Base-by-base conservation (phyloP, 2,329 filamentous ascomycete genomes). In the Volutella citrinella region DNA sequence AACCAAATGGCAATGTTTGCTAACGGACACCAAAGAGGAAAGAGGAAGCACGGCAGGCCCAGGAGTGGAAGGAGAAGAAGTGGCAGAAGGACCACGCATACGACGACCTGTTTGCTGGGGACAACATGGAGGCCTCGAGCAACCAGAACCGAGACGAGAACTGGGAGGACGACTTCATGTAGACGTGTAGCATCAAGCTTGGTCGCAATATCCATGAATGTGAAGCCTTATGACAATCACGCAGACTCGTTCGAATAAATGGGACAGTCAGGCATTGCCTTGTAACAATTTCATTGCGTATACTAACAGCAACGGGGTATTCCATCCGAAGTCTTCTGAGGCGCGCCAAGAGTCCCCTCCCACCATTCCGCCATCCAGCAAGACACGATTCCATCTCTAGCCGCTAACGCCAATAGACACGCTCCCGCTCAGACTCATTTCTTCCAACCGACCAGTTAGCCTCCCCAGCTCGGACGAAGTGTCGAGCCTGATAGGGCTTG, bases 1-100 rank as follows among this genome's bases (percentile, higher is more conserved):
- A n/a, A n/a, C n/a, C n/a, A n/a, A n/a, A n/a, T n/a, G n/a, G n/a
- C n/a, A n/a, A n/a, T n/a, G n/a, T n/a, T n/a, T n/a, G 20, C 43
- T 40, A 17, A 29, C 19, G 6, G 24, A n/a, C 8, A 3, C 19
- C 15, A 10, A 34, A 87, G 84, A 83, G 78, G 64, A 89, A 89
- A 59, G 84, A 90, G 59, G 87, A 93, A 52, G 79, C 78, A 1
- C 69, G 70, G 22, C 59, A 89, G 28, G 77, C 81, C 30, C 83
- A 88, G 61, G 87, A 96, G 68, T 76, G 87, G 46, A 85, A 87
- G 63, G 84, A 94, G 63, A 78, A 91, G 65, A 94, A 94, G 62
- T 95, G 82, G 74, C 87, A 95, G 64, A 93, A 93, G 65, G 89
- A 95, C n/a, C 91, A 98, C 65, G 91, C 90, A 3, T 98, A 98